Evolutionary conservation across 2,329 filamentous ascomycete genomes (phyloP).

Genomic region (Gyromitra esculenta): DNA sequence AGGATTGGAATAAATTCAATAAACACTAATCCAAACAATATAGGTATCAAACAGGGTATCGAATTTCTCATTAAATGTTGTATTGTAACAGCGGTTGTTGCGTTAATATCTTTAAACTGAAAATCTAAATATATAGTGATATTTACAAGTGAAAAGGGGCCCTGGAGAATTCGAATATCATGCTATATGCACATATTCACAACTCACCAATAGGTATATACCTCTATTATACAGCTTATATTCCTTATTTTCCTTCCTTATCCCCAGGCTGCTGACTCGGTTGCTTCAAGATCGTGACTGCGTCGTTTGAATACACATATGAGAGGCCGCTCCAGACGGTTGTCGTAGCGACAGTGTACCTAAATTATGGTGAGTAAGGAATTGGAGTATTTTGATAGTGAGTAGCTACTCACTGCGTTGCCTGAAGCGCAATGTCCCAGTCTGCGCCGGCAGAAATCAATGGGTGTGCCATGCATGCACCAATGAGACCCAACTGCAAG

Average conservation of each 20-base stretch:
- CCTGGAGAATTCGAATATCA: background rate
- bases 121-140: background rate
- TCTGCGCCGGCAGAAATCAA: slow-evolving; percentile 62
- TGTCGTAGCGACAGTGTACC: slow-evolving; percentile 84
- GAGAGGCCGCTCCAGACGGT: slow-evolving; percentile 94
- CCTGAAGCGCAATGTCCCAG: slow-evolving; percentile 67
- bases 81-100: background rate
- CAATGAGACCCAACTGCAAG: slow-evolving; percentile 85
- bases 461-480: slow-evolving; percentile 81
- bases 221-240: background rate
- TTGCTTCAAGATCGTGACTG: slow-evolving; percentile 80
- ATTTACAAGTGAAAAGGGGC: background rate
- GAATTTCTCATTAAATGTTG: too few relatives aligned
- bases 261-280: slow-evolving; percentile 58
- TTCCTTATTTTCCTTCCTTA: slow-evolving; percentile 22
- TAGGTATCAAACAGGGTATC: too few relatives aligned
- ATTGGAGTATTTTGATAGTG: slow-evolving; percentile 31
- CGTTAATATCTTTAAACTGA: background rate
- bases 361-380: slow-evolving; percentile 61
- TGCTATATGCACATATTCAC: background rate
- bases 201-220: background rate
- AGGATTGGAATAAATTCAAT: too few relatives aligned
- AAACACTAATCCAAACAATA: too few relatives aligned
- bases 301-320: slow-evolving; percentile 89
- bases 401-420: slow-evolving; percentile 69